Evolutionary conservation across 1,284 basidiomycete species (phyloP), one percentile per base, ranked within the genome.

Genomic region (Ceratobasidium theobromae): DNA sequence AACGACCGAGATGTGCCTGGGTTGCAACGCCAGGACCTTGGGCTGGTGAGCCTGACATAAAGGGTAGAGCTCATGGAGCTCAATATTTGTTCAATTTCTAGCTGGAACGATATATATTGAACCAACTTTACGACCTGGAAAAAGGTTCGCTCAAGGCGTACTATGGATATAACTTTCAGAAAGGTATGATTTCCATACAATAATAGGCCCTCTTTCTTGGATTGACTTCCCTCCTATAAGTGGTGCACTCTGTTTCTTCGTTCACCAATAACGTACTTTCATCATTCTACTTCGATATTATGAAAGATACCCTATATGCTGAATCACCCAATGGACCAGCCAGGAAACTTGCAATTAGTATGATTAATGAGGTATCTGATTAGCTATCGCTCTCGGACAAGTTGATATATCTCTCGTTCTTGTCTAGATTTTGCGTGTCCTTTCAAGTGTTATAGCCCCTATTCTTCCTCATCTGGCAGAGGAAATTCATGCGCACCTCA

Each of bases 391-490:
- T 21, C 21, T 16, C 5, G 11, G 21, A 18, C 40, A n/a, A 16
- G 28, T 33, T 1, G 41, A 43, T 60, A 46, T 18, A 28, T 54
- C 16, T 14, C 23, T 25, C 21, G 27, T 5, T 21, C 6, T 48
- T 4, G 11, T 16, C 23, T 72, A 94, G 91, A 80, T 89, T 38
- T 75, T 98, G 54, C 76, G 80, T 25, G 86, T 85, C 0, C 83
- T 95, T 76, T 84, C 84, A 0, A 82, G 82, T 4, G 82, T 95
- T 14, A 79, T 96, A 46, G 92, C 93, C 0, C 97, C 96, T 0
- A 87, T 98, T 28, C 80, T 91, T 3, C 96, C 97, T 1, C 91
- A 97, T 74, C 82, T 98, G 1, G 91, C 93, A 0, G 95, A 98
- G 77, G 96, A 99, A 75, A 85, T 97, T 53, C 82, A 91, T 71